phyloP scores from a whole-genome alignment of 2,329 filamentous ascomycete genomes.

The Lojkania enalia region DNA sequence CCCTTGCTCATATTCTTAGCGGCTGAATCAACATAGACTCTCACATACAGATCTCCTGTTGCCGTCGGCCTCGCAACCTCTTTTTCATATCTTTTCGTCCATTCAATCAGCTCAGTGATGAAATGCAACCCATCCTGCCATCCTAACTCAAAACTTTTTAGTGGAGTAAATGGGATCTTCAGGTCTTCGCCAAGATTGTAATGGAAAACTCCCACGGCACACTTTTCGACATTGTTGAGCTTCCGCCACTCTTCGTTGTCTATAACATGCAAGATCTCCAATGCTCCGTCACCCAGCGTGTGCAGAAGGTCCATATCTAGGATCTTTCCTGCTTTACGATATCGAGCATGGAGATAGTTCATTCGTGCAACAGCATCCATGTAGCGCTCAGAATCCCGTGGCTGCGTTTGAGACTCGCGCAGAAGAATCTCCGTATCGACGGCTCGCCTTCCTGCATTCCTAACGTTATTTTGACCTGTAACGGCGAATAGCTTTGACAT shows the following conservation, averaged over 20 bases:
- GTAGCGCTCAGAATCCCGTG: constrained; percentile 18
- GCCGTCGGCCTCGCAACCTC: constrained; percentile 20
- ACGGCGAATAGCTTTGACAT: constrained; percentile 26
- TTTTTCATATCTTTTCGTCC: constrained; percentile 25
- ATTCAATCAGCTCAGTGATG: constrained; percentile 24
- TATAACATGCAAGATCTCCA: constrained; percentile 23
- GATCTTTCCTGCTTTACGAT: constrained; percentile 26
- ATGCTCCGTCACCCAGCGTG: constrained; percentile 17
- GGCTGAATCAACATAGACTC: constrained; percentile 15
- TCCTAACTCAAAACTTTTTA: constrained; percentile 25
- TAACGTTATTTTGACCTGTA: constrained; percentile 21
- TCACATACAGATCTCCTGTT: constrained; percentile 35
- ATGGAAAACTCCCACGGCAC: constrained; percentile 32
- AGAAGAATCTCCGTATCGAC: constrained; percentile 31
- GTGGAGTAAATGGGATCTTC: constrained; percentile 28
- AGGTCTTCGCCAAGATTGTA: constrained; percentile 32
- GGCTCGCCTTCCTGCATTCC: constrained; percentile 23
- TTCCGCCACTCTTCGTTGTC: constrained; percentile 26
- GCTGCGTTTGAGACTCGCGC: constrained; percentile 23
- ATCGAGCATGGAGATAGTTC: constrained; percentile 24
- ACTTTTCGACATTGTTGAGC: constrained; percentile 30
- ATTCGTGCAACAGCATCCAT: constrained; percentile 23
- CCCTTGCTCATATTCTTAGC: constrained; percentile 5
- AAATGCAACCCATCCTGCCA: constrained; percentile 35
- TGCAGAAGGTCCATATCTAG: constrained; percentile 22